Evolutionary conservation across 208 protist species (phyloP).

Genomic region (Naegleria gruberi): DNA sequence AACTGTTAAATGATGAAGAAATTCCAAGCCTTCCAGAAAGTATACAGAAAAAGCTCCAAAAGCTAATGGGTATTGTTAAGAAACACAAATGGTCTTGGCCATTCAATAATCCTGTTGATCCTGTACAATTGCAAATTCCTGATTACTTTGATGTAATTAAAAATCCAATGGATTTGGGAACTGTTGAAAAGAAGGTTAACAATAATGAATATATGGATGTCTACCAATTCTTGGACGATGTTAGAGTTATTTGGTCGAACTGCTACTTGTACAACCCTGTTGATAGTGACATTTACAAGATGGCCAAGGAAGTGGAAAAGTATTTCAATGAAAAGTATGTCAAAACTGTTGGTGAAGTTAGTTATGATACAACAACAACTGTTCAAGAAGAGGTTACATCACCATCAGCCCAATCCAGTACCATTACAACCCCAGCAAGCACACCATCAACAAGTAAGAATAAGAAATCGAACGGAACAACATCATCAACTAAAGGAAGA

Average conservation of each 20-base stretch:
- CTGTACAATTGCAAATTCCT: constrained; percentile 44
- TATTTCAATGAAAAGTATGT: not conserved
- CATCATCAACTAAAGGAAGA: not conserved
- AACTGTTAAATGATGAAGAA: not conserved
- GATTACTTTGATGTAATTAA: constrained; percentile 61
- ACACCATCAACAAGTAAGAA: not conserved
- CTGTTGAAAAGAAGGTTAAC: constrained; percentile 32
- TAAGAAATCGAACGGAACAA: not conserved
- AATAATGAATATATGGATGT: constrained; percentile 22
- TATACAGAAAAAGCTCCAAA: not conserved
- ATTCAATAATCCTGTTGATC: constrained; percentile 56
- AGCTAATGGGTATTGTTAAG: not conserved
- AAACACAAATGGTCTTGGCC: constrained; percentile 18
- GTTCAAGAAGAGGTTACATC: not conserved
- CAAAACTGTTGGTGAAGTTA: not conserved
- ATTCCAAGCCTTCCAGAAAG: not conserved
- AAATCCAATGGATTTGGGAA: constrained; percentile 60
- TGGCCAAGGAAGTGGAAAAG: constrained; percentile 29
- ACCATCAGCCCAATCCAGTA: not conserved
- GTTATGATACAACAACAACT: not conserved
- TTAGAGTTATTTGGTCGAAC: constrained; percentile 34
- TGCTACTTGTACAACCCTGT: constrained; percentile 33
- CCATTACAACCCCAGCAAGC: not conserved
- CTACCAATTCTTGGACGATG: constrained; percentile 33
- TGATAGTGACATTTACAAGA: constrained; percentile 27